Evolutionary conservation across 192 early-diverging fungal species (phyloP).

Genomic region (Funneliformis mosseae): DNA sequence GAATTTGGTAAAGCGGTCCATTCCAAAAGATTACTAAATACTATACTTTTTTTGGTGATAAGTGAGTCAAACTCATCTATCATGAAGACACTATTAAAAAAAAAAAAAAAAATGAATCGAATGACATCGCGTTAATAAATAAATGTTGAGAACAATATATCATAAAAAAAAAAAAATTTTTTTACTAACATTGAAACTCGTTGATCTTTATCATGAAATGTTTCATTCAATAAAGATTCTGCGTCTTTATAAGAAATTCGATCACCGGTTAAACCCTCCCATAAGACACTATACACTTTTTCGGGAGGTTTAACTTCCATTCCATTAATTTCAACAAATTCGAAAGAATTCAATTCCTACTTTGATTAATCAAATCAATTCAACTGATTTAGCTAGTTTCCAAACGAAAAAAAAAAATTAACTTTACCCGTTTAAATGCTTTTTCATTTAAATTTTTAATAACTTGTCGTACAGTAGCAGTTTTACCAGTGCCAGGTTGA

Average conservation of each 20-base stretch:
- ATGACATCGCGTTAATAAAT: constrained; percentile 20
- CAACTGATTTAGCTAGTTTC: too few species aligned
- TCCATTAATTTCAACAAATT: constrained; percentile 95
- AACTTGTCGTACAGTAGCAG: constrained; percentile 88
- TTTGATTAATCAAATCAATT: too few species aligned
- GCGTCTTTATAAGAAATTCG: constrained; percentile 77
- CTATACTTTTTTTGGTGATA: constrained; percentile 86
- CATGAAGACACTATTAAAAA: constrained; percentile 73
- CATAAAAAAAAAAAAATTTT: neutral
- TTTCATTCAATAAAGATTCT: constrained; percentile 69
- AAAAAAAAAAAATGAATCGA: neutral
- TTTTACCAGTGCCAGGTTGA: constrained; percentile 97
- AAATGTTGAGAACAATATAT: neutral
- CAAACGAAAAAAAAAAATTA: neutral
- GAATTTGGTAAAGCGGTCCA: constrained; percentile 89
- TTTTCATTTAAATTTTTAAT: constrained; percentile 70
- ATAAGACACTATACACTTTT: constrained; percentile 84
- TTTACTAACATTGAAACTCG: neutral
- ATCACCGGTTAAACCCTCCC: constrained; percentile 68
- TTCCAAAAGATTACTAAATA: constrained; percentile 99
- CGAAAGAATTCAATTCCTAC: constrained; percentile 69
- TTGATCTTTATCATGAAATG: constrained; percentile 12
- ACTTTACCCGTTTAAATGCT: constrained; percentile 58
- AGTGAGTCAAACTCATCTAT: constrained; percentile 98
- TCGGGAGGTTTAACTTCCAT: constrained; percentile 95